These are phyloP conservation scores for Phytophthora lateralis DNA, from an alignment of 352 stramenopile genomes.

Conservation along the genomic window DNA sequence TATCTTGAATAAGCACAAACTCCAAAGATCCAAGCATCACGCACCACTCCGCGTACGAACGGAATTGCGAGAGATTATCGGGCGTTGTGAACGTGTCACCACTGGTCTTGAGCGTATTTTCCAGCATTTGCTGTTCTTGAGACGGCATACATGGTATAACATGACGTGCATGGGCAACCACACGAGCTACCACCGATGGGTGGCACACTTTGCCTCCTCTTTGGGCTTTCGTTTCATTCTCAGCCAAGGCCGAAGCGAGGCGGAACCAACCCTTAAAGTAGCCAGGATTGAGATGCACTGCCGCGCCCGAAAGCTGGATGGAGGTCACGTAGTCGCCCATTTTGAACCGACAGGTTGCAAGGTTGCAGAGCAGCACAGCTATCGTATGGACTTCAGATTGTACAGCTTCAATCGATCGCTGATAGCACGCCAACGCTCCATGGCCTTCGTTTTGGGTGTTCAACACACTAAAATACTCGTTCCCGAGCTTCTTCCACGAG, in stretches of 20 bases:
- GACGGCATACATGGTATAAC: conserved; percentile 2
- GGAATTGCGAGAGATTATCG: neutral
- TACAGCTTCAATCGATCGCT: conserved; percentile 14
- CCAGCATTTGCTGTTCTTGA: conserved; percentile 13
- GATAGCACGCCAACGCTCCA: conserved; percentile 27
- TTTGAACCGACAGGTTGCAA: conserved; percentile 30
- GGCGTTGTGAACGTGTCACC: neutral
- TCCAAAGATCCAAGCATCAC: neutral
- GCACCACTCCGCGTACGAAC: conserved; percentile 28
- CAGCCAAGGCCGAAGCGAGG: conserved; percentile 19
- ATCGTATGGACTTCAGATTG: conserved; percentile 13
- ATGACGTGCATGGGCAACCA: conserved; percentile 5
- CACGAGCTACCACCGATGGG: neutral
- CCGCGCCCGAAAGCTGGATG: conserved; percentile 27
- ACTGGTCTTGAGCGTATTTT: conserved; percentile 3
- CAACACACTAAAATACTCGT: conserved; percentile 25
- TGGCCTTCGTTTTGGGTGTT: conserved; percentile 16
- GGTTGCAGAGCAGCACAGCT: conserved; percentile 27
- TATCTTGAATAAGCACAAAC: too few species aligned
- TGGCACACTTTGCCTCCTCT: neutral
- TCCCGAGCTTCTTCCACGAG: conserved; percentile 33
- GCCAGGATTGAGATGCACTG: conserved; percentile 15
- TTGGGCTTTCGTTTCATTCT: neutral
- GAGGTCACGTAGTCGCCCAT: conserved; percentile 14
- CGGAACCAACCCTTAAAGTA: conserved; percentile 33